Conservation (phyloP, 1,284 basidiomycete genomes). For the Apiotrichum gracile region DNA sequence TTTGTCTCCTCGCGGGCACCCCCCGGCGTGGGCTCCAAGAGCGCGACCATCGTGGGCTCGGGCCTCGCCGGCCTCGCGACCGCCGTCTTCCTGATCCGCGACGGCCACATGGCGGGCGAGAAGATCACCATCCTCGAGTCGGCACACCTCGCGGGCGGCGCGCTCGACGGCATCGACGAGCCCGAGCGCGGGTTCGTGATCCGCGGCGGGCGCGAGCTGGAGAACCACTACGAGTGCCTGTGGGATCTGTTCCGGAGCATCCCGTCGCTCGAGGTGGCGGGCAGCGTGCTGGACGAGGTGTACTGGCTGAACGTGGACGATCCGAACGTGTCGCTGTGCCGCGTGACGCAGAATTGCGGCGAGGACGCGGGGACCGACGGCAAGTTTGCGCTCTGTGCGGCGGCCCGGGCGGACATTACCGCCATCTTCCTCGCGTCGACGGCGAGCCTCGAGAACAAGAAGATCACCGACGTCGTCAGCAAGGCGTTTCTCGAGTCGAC, state of each 20-base stretch:
- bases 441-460: neutral
- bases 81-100: conserved; percentile 3
- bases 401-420: neutral
- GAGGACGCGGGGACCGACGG: neutral
- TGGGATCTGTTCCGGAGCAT: conserved; percentile 2
- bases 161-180: neutral
- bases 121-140: conserved; percentile 1
- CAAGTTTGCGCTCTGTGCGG: neutral
- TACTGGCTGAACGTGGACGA: conserved; percentile 7
- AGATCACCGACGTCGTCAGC: neutral
- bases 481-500: neutral
- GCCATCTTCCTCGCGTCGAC: neutral
- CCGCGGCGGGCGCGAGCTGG: conserved; percentile 3
- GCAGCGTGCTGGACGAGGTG: conserved; percentile 4
- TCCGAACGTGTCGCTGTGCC: conserved; percentile 3
- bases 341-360: neutral
- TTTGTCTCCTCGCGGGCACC: conserved; percentile 2
- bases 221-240: conserved; percentile 6
- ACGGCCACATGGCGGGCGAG: neutral
- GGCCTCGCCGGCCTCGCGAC: neutral
- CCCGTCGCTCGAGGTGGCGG: neutral
- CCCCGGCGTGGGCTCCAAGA: neutral
- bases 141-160: neutral
- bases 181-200: neutral
- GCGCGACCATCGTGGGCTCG: neutral